Evolutionary conservation across 2,329 filamentous ascomycete species (phyloP).

Genomic region (Botryotinia narcissicola): DNA sequence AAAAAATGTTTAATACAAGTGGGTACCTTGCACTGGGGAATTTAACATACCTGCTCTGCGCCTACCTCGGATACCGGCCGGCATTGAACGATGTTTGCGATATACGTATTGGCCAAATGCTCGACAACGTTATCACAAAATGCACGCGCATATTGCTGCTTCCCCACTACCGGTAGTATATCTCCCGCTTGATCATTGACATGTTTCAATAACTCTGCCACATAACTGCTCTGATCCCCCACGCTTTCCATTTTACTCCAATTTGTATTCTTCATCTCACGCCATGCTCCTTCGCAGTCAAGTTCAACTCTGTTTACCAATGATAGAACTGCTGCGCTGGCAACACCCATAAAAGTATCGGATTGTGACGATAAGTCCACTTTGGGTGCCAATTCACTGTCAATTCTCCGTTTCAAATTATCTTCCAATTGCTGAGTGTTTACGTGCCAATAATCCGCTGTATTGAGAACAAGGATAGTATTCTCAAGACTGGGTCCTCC

Average conservation of each 20-base stretch:
- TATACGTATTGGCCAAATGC: slow-evolving; percentile 73
- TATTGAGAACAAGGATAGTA: slow-evolving; percentile 84
- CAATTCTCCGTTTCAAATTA: slow-evolving; percentile 87
- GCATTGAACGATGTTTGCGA: slow-evolving; percentile 82
- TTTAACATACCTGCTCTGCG: slow-evolving; percentile 71
- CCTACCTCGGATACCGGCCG: slow-evolving; percentile 89
- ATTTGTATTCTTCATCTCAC: slow-evolving; percentile 94
- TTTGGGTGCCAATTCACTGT: slow-evolving; percentile 68
- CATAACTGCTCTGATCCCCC: slow-evolving; percentile 90
- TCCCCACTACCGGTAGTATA: slow-evolving; percentile 74
- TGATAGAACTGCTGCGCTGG: slow-evolving; percentile 78
- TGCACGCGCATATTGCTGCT: slow-evolving; percentile 89
- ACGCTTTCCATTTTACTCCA: slow-evolving; percentile 94
- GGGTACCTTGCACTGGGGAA: neutral
- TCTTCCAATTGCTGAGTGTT: slow-evolving; percentile 94
- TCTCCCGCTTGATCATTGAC: slow-evolving; percentile 71
- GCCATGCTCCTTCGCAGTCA: slow-evolving; percentile 82
- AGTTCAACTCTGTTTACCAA: slow-evolving; percentile 81
- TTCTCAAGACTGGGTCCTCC: slow-evolving; percentile 65
- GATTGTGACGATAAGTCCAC: slow-evolving; percentile 92
- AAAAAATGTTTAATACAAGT: neutral
- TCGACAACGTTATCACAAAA: slow-evolving; percentile 98
- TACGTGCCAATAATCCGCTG: slow-evolving; percentile 93
- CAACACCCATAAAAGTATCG: slow-evolving; percentile 93
- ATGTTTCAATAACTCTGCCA: slow-evolving; percentile 73